Conservation (phyloP, 768 basidiomycete species). For the Lenzites betulinus region DNA sequence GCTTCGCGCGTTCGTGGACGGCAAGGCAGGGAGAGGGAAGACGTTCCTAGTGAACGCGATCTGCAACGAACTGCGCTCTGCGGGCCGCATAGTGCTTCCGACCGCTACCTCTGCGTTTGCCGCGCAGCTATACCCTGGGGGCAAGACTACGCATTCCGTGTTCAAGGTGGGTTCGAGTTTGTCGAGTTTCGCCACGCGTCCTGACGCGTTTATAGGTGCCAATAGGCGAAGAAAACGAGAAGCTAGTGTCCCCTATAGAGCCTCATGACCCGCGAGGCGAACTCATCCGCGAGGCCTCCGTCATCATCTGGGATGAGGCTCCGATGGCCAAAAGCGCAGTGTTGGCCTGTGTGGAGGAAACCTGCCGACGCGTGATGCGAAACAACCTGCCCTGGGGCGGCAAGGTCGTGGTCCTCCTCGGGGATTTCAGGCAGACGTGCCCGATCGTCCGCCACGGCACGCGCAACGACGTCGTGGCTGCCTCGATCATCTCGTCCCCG, state of each 20-base stretch:
- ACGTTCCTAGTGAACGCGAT: slow-evolving; percentile 40
- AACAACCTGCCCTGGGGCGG: slow-evolving; percentile 40
- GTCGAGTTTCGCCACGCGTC: background rate
- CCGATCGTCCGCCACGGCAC: slow-evolving; percentile 39
- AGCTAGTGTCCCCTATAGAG: slow-evolving; percentile 36
- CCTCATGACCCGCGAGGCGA: slow-evolving; percentile 32
- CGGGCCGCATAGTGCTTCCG: slow-evolving; percentile 35
- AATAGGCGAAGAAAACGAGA: slow-evolving; percentile 35
- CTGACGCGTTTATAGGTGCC: slow-evolving; percentile 30
- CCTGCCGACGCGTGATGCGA: slow-evolving; percentile 31
- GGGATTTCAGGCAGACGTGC: slow-evolving; percentile 44
- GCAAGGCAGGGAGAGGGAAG: slow-evolving; percentile 45
- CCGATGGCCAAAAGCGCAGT: slow-evolving; percentile 43
- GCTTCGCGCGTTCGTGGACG: slow-evolving; percentile 38
- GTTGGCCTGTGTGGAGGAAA: slow-evolving; percentile 38
- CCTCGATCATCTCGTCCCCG: slow-evolving; percentile 39
- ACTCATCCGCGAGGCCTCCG: slow-evolving; percentile 33
- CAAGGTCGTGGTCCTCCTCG: slow-evolving; percentile 38
- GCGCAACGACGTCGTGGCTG: slow-evolving; percentile 34
- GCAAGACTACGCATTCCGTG: slow-evolving; percentile 40
- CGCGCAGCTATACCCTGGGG: slow-evolving; percentile 40
- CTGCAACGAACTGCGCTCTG: slow-evolving; percentile 33
- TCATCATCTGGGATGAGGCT: slow-evolving; percentile 46
- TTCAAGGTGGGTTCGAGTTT: slow-evolving; percentile 36
- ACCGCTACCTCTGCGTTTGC: slow-evolving; percentile 44